These are phyloP conservation scores for Leucaena leucocephala DNA, from an alignment of 306 rosid genomes.

Conservation along the genomic window DNA sequence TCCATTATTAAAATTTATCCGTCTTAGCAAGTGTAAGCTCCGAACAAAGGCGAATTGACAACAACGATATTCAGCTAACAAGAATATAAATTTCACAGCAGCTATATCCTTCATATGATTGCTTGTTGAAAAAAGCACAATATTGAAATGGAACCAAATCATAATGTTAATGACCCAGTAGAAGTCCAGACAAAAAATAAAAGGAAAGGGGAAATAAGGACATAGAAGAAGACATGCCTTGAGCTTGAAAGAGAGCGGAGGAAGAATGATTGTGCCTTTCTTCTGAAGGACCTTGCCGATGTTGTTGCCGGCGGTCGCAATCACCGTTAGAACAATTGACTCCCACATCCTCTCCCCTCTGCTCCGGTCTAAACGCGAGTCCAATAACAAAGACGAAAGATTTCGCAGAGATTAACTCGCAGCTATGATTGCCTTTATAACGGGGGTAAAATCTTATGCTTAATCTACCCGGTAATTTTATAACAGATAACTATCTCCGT, in stretches of 20 bases:
- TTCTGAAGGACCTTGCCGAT: slow-evolving; percentile 95
- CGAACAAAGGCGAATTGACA: slow-evolving; percentile 1
- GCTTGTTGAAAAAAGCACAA: neutral
- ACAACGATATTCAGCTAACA: neutral
- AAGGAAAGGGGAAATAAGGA: neutral
- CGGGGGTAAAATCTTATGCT: neutral
- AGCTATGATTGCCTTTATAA: neutral
- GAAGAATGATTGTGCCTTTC: slow-evolving; percentile 95
- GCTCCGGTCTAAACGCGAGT: neutral
- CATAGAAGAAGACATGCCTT: slow-evolving; percentile 49
- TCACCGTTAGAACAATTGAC: slow-evolving; percentile 75
- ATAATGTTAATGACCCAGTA: neutral
- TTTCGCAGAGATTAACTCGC: neutral
- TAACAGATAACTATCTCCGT: neutral
- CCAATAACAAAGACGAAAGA: neutral
- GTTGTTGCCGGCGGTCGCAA: slow-evolving; percentile 97
- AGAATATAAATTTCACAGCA: slow-evolving; percentile 21
- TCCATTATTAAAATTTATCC: too few species aligned
- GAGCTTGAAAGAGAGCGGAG: slow-evolving; percentile 89
- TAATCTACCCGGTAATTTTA: neutral
- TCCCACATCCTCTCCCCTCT: slow-evolving; percentile 74
- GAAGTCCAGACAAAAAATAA: neutral
- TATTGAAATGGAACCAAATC: slow-evolving; percentile 15
- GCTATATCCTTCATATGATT: slow-evolving; percentile 27
- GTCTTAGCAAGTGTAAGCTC: neutral